Evolutionary conservation across 805 yeast genomes (phyloP), one percentile per base, ranked within the genome.

Genomic region (Yamadazyma akitaensis): DNA sequence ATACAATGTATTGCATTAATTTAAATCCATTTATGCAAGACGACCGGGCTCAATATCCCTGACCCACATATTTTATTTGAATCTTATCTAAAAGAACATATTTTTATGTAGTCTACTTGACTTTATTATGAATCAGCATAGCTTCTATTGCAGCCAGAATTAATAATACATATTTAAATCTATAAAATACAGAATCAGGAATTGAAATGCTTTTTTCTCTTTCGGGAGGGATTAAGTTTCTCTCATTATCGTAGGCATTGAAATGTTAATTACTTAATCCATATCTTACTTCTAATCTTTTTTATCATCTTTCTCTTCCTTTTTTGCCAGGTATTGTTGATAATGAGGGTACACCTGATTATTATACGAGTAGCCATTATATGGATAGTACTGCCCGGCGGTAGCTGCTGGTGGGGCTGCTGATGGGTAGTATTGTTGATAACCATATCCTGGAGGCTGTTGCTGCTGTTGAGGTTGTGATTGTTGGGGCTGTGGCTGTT

Each of bases 381-480:
- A 53, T 17, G 46, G 60, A 51, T 60, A 59, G 43, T 56, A 61
- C 48, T 57, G 65, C 18, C 42, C 39, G 21, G 41, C 25, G n/a
- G 41, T 16, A 13, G 40, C 40, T 11, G 40, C 26, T 39, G 53
- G 53, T 19, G 61, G 60, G 4, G 40, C 32, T 28, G 32, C 32
- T 28, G 32, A 28, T 5, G 32, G 32, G 47, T 53, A 54, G 42
- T 57, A 57, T 45, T 59, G 62, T 50, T 60, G 64, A 39, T 60
- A 60, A 7, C 58, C 54, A 40, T 58, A 59, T 25, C 51, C 49
- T 43, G 47, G 51, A 17, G 49, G 55, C 26, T 53, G 56, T 16
- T 24, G 40, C 8, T 19, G 31, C 21, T 28, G 31, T 6, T 12
- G 38, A 10, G 18, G 32, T 16, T 19, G 37, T 14, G 18, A 18